Base-by-base conservation (phyloP, 257 asterid genomes). In the Jaltomata sinuosa region DNA sequence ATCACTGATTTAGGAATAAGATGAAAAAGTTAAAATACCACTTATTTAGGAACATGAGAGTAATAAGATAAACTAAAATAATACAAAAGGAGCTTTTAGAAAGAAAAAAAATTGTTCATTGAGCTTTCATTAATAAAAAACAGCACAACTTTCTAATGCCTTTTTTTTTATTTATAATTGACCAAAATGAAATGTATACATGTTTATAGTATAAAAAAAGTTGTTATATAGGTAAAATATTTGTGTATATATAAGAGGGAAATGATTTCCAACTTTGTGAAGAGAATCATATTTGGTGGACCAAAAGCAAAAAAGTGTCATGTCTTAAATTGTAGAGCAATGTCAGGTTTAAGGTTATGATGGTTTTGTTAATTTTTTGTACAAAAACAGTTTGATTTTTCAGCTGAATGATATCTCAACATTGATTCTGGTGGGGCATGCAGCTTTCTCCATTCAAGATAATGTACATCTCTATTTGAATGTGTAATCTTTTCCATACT, bases 321-420 rank as follows among this genome's bases (percentile, higher is more conserved):
- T 74, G 59, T 25, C 38, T 19, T 45, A 74, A 74, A 74, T 45
- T 42, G 81, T 45, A 45, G 81, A 45, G 57, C 59, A 74, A 16
- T 74, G 25, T 15, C 40, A 45, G 81, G 54, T 74, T 74, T 74
- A 74, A 74, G 80, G 57, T 40, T 72, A 42, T 45, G 80, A 14
- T 72, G 55, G 9, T 74, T 74, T 74, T 22, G 38, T 45, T 45
- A 74, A 74, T 0, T 45, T 19, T 74, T 45, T 31, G 38, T 22
- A 7, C 34, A 42, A 72, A n/a, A 72, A 42, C n/a, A 12, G 14
- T 74, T 65, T 22, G 81, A 45, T 52, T 69, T 83, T 34, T 32
- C 81, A 67, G 53, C 68, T 69, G 29, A 49, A 52, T 69, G 72
- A 36, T 52, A 83, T 83, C 85, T 83, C 57, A 10, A 83, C 42